Conservation (phyloP, 106 monocot species). For the Dendrobium catenatum region DNA sequence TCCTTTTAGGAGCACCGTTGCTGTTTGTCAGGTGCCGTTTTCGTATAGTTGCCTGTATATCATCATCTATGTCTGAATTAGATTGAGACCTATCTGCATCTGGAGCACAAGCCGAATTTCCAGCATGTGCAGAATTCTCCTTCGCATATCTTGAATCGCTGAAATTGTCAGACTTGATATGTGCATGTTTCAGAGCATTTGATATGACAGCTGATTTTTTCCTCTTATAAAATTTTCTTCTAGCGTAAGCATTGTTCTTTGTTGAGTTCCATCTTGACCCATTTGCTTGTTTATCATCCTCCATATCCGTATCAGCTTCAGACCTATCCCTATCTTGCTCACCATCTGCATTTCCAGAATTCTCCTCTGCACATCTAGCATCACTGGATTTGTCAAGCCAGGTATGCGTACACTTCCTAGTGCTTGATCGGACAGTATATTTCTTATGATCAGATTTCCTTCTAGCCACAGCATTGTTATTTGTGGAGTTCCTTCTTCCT, state of each 20-base stretch:
- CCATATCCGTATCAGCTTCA: conserved; percentile 1
- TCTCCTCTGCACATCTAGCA: background rate
- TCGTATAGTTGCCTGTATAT: background rate
- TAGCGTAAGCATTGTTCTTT: background rate
- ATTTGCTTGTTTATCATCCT: conserved; percentile 11
- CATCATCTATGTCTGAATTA: background rate
- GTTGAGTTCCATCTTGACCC: conserved; percentile 9
- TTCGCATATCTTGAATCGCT: background rate
- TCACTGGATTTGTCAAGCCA: background rate
- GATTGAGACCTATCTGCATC: background rate
- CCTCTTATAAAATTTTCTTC: background rate
- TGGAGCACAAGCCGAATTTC: background rate
- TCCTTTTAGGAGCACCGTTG: background rate
- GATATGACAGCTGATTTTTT: background rate
- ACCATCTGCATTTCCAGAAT: conserved; percentile 1
- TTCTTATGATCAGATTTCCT: conserved; percentile 13
- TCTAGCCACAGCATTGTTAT: background rate
- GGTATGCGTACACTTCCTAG: background rate
- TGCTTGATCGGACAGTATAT: conserved; percentile 7
- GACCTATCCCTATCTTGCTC: background rate
- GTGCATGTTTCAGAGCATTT: background rate
- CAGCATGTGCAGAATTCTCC: background rate
- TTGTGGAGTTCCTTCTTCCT: conserved; percentile 13
- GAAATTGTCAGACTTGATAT: background rate
- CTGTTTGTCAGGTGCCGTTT: background rate